Evolutionary conservation across 2,329 filamentous ascomycete species (phyloP).

Genomic region (Trichophyton rubrum): DNA sequence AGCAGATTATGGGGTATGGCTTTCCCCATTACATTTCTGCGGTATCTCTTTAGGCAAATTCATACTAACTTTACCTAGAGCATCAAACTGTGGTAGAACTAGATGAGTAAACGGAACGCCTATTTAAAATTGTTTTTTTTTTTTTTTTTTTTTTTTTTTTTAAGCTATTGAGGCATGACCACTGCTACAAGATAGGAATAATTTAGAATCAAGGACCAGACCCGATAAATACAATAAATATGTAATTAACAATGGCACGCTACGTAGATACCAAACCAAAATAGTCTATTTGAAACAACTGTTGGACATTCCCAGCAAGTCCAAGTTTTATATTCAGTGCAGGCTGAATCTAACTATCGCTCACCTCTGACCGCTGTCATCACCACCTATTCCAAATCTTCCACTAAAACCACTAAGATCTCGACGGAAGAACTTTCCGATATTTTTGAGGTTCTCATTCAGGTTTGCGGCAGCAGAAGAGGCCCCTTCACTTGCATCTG

Average conservation of each 20-base stretch:
- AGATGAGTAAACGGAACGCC: background rate
- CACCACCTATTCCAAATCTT: conserved; percentile 52
- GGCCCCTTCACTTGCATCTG: conserved; percentile 8
- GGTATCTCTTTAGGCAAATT: background rate
- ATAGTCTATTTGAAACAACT: background rate
- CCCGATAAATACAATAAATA: background rate
- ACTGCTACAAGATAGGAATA: background rate
- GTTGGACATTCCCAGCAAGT: background rate
- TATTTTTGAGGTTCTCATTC: conserved; percentile 88
- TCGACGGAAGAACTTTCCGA: conserved; percentile 89
- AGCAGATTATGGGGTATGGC: conserved; percentile 52
- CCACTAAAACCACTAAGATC: conserved; percentile 68
- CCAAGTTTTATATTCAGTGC: background rate
- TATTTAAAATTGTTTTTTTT: background rate
- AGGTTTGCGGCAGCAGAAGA: conserved; percentile 44
- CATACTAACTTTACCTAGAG: background rate
- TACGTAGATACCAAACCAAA: background rate
- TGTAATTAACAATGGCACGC: background rate
- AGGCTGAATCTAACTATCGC: background rate
- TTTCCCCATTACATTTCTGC: background rate
- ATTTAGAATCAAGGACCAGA: background rate
- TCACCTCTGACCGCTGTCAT: conserved; percentile 16
- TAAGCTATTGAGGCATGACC: background rate
- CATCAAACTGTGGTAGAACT: background rate
- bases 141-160: background rate